Base-by-base conservation (phyloP, 2,329 filamentous ascomycete species). In the Colletotrichum sansevieriae region DNA sequence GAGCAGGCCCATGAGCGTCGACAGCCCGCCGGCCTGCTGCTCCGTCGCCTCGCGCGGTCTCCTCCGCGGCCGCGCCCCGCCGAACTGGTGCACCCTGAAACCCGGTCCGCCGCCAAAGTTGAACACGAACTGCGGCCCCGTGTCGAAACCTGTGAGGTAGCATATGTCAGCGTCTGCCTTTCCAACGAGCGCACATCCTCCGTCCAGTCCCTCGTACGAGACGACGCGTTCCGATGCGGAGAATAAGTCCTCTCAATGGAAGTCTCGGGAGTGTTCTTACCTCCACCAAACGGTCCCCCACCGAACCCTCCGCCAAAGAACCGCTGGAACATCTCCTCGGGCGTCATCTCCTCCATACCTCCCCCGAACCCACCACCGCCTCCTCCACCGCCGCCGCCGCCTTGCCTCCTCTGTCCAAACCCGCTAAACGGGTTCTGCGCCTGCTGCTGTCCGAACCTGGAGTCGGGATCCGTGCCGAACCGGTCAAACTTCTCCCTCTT, bases 291-390 rank as follows among this genome's bases (percentile, higher is more conserved):
- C 4, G 77, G 79, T 78, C 78, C 85, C 84, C 88, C 87, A 61
- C 90, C 90, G 67, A 91, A 90, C 55, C 88, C 87, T 9, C 86
- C 91, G 47, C 93, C 93, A 83, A 99, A 99, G 87, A 99, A 99
- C 71, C 95, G 90, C 77, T 95, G 91, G 83, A 99, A 99, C 85
- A 99, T 88, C 80, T 99, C 96, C 80, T 99, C 96, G 0, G 96
- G 95, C 63, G 92, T 97, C 74, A 99, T 93, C 78, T 98, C 95
- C 70, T 96, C 94, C 63, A 96, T 93, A 81, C 92, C 97, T 85
- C 91, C 90, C 15, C 87, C 85, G 33, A 83, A 85, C 43, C 84
- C 83, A 20, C 87, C 85, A 44, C 85, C 87, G 47, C 82, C 81
- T 39, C 83, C 83, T 3, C 81, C 81, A 0, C 74, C 74, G 1